Base-by-base conservation (phyloP, 495 filamentous ascomycete genomes). In the Aspergillus ellipticus region DNA sequence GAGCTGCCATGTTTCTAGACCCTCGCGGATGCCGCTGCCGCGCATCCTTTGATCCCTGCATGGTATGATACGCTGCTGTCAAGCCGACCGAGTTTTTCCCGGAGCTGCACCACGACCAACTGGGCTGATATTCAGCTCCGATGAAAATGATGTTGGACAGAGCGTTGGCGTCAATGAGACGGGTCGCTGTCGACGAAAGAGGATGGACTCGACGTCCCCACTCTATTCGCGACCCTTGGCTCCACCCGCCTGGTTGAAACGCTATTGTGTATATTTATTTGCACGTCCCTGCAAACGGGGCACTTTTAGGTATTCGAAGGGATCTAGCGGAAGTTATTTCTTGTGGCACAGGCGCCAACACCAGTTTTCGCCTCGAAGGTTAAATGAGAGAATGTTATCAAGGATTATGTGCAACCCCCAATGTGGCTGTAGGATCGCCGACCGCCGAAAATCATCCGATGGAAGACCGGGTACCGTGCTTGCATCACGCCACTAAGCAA, bases 361-460 rank as follows among this genome's bases (percentile, higher is more conserved):
- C 35, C 35, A n/a, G 35, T 39, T 39, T 15, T 15, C 35, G 35
- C 35, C 35, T n/a, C 4, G 35, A n/a, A 39, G n/a, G 35, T 39
- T 39, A 39, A 39, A 39, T 4, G 35, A 4, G 35, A 13, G 35
- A 13, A 4, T 39, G 35, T 13, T 15, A n/a, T 13, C 10, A 39
- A 15, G 35, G 35, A 15, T 39, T 9, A 2, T 4, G 35, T 39
- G 35, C 35, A 13, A 39, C 35, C 35, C 2, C 2, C 35, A 15
- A 4, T n/a, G 11, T 39, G 11, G 35, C 35, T 13, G 35, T 39
- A 39, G 35, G 35, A 39, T 15, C 35, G 35, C 5, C 33, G 4
- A 15, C 35, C 35, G 35, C 35, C 35, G 43, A 26, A 21, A 29
- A 48, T 48, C 45, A 48, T 48, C 45, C 45, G 45, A 48, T 48